These are phyloP conservation scores for Cocos nucifera DNA, from an alignment of 176 grass and related monocot genomes.

Conservation along the genomic window DNA sequence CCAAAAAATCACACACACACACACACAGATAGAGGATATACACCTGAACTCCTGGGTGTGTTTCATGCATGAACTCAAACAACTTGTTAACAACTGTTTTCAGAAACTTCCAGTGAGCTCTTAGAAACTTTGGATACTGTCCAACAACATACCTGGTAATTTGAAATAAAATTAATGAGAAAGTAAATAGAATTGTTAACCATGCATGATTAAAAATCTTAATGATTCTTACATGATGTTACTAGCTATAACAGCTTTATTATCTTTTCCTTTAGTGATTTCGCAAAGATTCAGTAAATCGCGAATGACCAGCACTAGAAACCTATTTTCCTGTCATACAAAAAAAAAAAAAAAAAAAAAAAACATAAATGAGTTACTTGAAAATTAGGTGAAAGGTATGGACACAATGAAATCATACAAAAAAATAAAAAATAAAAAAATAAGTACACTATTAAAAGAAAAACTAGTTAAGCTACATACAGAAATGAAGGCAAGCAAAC, in stretches of 20 bases:
- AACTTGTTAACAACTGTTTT: slow-evolving; percentile 99
- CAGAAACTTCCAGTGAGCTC: slow-evolving; percentile 98
- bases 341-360: too few relatives aligned
- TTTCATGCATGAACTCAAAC: slow-evolving; percentile 99
- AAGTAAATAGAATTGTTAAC: neutral
- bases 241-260: slow-evolving; percentile 99
- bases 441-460: too few relatives aligned
- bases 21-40: neutral
- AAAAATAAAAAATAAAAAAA: too few relatives aligned
- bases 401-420: too few relatives aligned
- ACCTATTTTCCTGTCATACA: slow-evolving; percentile 80
- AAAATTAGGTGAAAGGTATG: too few relatives aligned
- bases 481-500: too few relatives aligned
- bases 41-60: slow-evolving; percentile 99
- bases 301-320: slow-evolving; percentile 95
- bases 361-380: too few relatives aligned
- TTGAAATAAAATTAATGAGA: slow-evolving; percentile 12
- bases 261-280: slow-evolving; percentile 98
- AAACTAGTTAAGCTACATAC: too few relatives aligned
- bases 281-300: slow-evolving; percentile 98
- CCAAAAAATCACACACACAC: too few relatives aligned
- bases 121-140: slow-evolving; percentile 96
- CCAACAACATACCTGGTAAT: slow-evolving; percentile 90
- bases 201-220: neutral
- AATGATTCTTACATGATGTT: slow-evolving; percentile 74